phyloP scores from a whole-genome alignment of 164 flowering plant genomes.

The Tetracentron sinense region DNA sequence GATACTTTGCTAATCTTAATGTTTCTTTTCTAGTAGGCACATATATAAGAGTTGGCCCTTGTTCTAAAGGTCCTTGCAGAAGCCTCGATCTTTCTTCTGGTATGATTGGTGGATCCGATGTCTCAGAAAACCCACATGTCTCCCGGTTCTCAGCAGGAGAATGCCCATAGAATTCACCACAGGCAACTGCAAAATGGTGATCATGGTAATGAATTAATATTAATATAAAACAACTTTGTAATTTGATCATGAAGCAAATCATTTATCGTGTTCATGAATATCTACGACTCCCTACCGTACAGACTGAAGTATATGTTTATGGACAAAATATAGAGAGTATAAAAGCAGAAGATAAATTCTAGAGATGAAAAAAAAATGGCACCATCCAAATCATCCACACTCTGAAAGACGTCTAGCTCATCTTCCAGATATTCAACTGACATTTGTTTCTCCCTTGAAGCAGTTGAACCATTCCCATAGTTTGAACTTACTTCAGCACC shows the following conservation, averaged over 20 bases:
- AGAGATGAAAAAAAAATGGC: slow-evolving; percentile 14
- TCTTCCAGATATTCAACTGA: slow-evolving; percentile 80
- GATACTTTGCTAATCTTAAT: slow-evolving; percentile 48
- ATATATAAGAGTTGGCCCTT: slow-evolving; percentile 81
- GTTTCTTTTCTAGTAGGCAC: slow-evolving; percentile 92
- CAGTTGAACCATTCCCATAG: slow-evolving; percentile 14
- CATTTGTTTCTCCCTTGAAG: slow-evolving; percentile 38
- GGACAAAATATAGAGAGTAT: not conserved
- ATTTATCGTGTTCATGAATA: not conserved
- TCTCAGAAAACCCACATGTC: slow-evolving; percentile 18
- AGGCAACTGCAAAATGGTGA: slow-evolving; percentile 51
- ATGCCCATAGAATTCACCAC: slow-evolving; percentile 64
- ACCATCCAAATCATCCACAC: slow-evolving; percentile 87
- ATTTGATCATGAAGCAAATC: not conserved
- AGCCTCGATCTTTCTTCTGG: slow-evolving; percentile 29
- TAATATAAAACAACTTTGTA: not conserved
- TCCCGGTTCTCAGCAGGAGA: slow-evolving; percentile 19
- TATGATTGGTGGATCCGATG: slow-evolving; percentile 19
- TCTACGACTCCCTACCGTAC: no score
- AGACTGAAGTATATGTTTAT: not conserved
- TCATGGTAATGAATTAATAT: not conserved
- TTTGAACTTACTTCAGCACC: slow-evolving; percentile 27
- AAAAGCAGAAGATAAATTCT: not conserved
- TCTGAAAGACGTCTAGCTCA: slow-evolving; percentile 54
- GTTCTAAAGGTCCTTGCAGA: slow-evolving; percentile 34